Base-by-base conservation (phyloP, 1,139 yeast species). In the Wickerhamomyces sp. region DNA sequence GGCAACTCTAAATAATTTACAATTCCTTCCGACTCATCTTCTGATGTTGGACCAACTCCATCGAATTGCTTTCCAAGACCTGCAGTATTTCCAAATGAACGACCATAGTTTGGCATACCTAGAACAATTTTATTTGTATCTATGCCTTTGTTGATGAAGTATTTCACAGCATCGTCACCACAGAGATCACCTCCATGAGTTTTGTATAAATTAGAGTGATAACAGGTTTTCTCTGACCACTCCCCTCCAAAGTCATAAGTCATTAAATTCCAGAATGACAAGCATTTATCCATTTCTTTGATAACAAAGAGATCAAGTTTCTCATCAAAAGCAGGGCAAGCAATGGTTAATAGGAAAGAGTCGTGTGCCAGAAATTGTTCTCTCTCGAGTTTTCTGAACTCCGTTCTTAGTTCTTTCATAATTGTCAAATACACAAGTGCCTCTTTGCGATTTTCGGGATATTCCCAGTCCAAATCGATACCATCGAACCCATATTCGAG, bases 401-500 rank as follows among this genome's bases (percentile, higher is more conserved):
- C 66, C 0, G 35, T 42, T 37, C 84, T 69, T 14, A 87, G 57
- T 11, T 50, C 54, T 30, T 56, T 57, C 10, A 86, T 63, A 34
- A 88, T 55, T 11, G 64, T 62, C 1, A 78, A 69, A 48, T 81
- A 73, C 41, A 63, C 61, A 1, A 54, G 45, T 1, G 80, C 79
- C 50, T 87, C 83, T 1, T 61, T 55, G 3, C 57, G 55, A 37
- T 65, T 71, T 26, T 66, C 61, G 0, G 97, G 96, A 55, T 84
- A 91, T 62, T 93, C 99, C 97, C 97, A 93, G 65, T 93, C 99
- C 34, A 93, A 67, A 62, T 93, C 99, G 42, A 93, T 70, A 0
- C 99, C 98, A 62, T 93, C 98, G 57, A 93, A 81, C 0, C 87
- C 84, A 58, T 79, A 75, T 43, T 71, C 66, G 4, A 64, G 53